Evolutionary conservation across 805 yeast genomes (phyloP), one percentile per base, ranked within the genome.

Genomic region (Cyberlindnera subsufficiens): DNA sequence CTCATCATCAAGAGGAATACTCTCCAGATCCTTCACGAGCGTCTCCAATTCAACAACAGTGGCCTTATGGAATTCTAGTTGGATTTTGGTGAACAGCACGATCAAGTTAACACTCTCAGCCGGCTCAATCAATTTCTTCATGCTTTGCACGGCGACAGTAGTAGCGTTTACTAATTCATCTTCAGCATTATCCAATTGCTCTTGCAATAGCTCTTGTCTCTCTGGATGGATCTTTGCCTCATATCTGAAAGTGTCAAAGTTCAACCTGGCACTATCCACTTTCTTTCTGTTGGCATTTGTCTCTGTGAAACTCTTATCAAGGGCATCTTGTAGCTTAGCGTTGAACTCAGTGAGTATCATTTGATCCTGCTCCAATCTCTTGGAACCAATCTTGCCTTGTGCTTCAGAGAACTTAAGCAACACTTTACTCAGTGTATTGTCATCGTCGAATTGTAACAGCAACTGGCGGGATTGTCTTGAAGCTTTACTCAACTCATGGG

Each of bases 91-190:
- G 54, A 83, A 78, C n/a, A 82, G 66, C 55, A 80, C 80, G 50
- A 86, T 67, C 52, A 86, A 65, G 45, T 75, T 72, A 38, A 85
- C 70, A 42, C 79, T 68, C 60, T 82, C 84, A 10, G 78, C 69
- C 19, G 90, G 87, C 47, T 74, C 77, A 51, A 86, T 77, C 43
- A 86, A 68, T 50, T 73, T 77, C 61, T 82, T 79, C 93, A 86
- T 84, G 42, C 80, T 78, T 53, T 78, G 76, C n/a, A 84, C 93
- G 0, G 95, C 93, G 22, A 73, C 67, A 44, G 84, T 82, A 4
- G 89, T 85, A 20, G 88, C 86, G 51, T 80, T 76, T 30, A 86
- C 93, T 50, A 86, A 75, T 48, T 83, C 91, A 58, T 86, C 95
- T 62, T 86, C 95, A 50, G 80, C 71, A 34, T 67, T 69, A 18